These are phyloP conservation scores for Hymenoscyphus fraxineus DNA, from an alignment of 2,329 filamentous ascomycete species.

Conservation along the genomic window DNA sequence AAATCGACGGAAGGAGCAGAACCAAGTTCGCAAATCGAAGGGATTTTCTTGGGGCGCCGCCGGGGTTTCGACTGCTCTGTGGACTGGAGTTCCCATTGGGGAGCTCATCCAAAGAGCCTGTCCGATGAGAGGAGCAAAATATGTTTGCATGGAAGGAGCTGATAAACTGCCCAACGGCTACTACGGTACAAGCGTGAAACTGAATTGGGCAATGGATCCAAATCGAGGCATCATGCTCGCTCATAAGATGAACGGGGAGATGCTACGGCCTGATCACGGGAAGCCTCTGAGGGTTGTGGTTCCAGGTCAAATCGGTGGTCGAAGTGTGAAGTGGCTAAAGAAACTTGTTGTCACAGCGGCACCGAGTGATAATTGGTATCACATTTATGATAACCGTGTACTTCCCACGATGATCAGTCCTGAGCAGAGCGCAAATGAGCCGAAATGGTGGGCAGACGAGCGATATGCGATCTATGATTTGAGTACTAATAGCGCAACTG, in stretches of 20 bases:
- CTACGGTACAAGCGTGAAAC: constrained; percentile 83
- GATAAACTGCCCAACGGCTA: constrained; percentile 84
- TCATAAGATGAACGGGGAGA: constrained; percentile 86
- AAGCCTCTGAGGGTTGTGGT: constrained; percentile 79
- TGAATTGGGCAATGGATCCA: constrained; percentile 83
- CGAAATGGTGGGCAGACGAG: constrained; percentile 81
- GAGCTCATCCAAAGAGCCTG: constrained; percentile 67
- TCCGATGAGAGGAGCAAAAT: constrained; percentile 67
- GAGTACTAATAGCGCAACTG: constrained; percentile 79
- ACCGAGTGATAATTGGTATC: constrained; percentile 91
- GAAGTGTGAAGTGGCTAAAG: constrained; percentile 92
- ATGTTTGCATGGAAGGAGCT: constrained; percentile 87
- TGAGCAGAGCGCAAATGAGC: constrained; percentile 70
- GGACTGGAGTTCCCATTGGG: constrained; percentile 74
- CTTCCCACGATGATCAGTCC: constrained; percentile 82
- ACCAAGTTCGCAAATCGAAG: constrained; percentile 83
- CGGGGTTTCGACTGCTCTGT: constrained; percentile 81
- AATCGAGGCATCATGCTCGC: constrained; percentile 83
- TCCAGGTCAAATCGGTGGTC: constrained; percentile 85
- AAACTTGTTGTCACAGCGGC: constrained; percentile 71
- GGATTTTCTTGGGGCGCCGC: constrained; percentile 93
- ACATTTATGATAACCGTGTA: constrained; percentile 90
- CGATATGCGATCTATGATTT: constrained; percentile 91
- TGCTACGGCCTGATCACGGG: constrained; percentile 77
- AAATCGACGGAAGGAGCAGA: constrained; percentile 90